Base-by-base conservation (phyloP, 345 rosid genomes). In the Adansonia digitata region DNA sequence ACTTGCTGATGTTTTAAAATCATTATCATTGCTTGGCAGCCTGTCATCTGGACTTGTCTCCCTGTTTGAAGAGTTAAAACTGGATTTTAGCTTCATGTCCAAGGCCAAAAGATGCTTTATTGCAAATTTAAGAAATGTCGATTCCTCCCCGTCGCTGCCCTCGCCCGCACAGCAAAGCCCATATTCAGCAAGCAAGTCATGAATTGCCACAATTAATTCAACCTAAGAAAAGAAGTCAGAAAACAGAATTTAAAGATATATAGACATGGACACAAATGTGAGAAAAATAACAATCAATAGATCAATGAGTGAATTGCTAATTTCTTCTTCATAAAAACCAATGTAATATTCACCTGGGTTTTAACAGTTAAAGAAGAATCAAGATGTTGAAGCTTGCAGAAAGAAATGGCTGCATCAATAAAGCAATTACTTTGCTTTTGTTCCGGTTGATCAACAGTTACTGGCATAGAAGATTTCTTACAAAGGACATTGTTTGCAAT, bases 361-460 rank as follows among this genome's bases (percentile, higher is more conserved):
- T 95, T 87, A 52, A 91, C 78, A 68, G 88, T 80, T 24, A 84
- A 76, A 15, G 88, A 79, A 82, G 86, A 79, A 79, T 86, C 84
- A 57, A 95, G 89, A 75, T 93, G 96, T 79, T 93, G 99, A 83
- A 93, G 90, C 83, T 91, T 95, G 93, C 97, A 89, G 81, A 91
- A 95, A 7, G 90, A 90, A 83, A 88, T 91, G 78, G 88, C 91
- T 61, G 98, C 96, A 82, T 87, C 87, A 65, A 90, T 82, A 79
- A 93, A 88, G 84, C 92, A 87, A 76, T 83, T 80, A 79, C 75
- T 86, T 77, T 85, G 92, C 85, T 85, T 85, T 81, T 91, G 88
- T 66, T 89, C 99, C 51, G 77, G 74, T 75, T 77, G 84, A 84
- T 85, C 94, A 74, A 78, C 80, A 78, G 78, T 78, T 64, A 69